Base-by-base conservation (phyloP, 495 filamentous ascomycete species). In the Beverwykella pulmonaria region DNA sequence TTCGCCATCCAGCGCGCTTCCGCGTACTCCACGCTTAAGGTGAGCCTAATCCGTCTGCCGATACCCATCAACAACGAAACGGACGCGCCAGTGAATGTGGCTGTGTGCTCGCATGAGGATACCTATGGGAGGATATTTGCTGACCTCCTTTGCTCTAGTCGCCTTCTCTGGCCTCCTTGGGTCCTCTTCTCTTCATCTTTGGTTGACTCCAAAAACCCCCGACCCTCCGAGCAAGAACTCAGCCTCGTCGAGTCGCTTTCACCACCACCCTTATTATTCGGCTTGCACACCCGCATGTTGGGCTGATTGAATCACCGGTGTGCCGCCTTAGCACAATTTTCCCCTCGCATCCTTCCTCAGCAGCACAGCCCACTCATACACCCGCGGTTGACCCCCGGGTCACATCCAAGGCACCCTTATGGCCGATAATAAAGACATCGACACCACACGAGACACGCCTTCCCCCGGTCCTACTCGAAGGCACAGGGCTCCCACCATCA, bases 401-500 rank as follows among this genome's bases (percentile, higher is more conserved):
- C 2, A 17, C 20, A 9, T 22, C 0, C 68, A 55, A 55, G 53
- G 53, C 63, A 25, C 19, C 63, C 59, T 53, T 27, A 71, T 71
- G 69, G 53, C 64, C n/a, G 68, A 70, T 14, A 39, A 15, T 20
- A 48, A 64, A 63, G 62, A 50, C 53, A 56, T 48, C 19, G 22
- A 36, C 23, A 63, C 65, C 20, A 32, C 53, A 29, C 63, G 61
- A 15, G 46, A 48, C 25, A 61, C 71, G 60, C 71, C 71, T 44
- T 71, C 71, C 25, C 64, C 68, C 3, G 65, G 64, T 47, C 71
- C 71, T 63, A 59, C n/a, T 59, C 64, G 69, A 48, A 59, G 71
- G n/a, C 71, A 69, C 50, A 27, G 71, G 19, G 71, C 71, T 41
- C 71, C 71, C 20, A 73, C 71, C 47, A 73, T 73, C 39, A 73